phyloP scores from a whole-genome alignment of 306 rosid species.

The Trifolium pratense region DNA sequence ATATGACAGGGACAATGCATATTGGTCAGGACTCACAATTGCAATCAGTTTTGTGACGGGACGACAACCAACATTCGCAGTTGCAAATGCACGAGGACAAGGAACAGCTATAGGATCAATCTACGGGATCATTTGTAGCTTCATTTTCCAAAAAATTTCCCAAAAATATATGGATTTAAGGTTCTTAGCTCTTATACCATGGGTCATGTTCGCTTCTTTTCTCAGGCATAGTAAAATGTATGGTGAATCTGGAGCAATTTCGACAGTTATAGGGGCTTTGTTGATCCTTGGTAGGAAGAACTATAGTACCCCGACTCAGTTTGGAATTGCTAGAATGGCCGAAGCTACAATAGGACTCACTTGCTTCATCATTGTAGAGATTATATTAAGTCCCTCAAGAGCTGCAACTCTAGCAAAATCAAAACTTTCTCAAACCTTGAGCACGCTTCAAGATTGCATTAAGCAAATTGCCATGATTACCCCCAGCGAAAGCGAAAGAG shows the following conservation, averaged over 20 bases:
- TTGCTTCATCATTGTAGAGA: slow-evolving; percentile 62
- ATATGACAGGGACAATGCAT: slow-evolving; percentile 61
- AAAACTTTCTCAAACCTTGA: slow-evolving; percentile 59
- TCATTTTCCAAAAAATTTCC: slow-evolving; percentile 50
- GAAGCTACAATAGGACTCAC: slow-evolving; percentile 75
- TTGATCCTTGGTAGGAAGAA: slow-evolving; percentile 72
- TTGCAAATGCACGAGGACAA: slow-evolving; percentile 75
- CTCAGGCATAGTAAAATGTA: slow-evolving; percentile 76
- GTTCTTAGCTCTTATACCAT: slow-evolving; percentile 66
- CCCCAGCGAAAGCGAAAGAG: slow-evolving; percentile 36
- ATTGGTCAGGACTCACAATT: slow-evolving; percentile 80
- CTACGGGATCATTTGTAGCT: slow-evolving; percentile 68
- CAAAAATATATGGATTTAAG: slow-evolving; percentile 43
- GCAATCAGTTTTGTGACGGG: slow-evolving; percentile 64
- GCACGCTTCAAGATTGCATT: slow-evolving; percentile 55
- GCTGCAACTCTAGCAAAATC: slow-evolving; percentile 70
- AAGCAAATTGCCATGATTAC: slow-evolving; percentile 38
- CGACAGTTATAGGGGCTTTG: slow-evolving; percentile 77
- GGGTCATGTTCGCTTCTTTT: slow-evolving; percentile 67
- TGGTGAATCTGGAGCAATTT: slow-evolving; percentile 81
- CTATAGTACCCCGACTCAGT: slow-evolving; percentile 61
- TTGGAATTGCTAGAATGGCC: slow-evolving; percentile 67
- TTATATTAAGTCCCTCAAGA: slow-evolving; percentile 58
- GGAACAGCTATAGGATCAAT: slow-evolving; percentile 83
- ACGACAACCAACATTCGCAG: slow-evolving; percentile 64